Evolutionary conservation across 1,284 basidiomycete genomes (phyloP).

Genomic region (Cutaneotrichosporon arboriforme): DNA sequence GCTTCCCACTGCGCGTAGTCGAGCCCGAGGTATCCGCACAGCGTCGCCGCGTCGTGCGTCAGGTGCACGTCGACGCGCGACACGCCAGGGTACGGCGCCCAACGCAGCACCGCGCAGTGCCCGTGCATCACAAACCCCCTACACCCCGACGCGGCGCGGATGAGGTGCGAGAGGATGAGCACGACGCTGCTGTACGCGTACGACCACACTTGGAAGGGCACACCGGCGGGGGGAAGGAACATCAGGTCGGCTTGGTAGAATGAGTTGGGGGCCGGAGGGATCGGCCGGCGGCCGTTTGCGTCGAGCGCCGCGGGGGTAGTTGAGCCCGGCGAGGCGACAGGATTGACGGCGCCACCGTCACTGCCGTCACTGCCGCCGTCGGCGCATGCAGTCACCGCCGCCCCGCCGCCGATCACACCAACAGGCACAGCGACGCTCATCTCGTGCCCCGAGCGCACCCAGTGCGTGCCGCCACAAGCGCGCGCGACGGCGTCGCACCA

Average conservation of each 20-base stretch:
- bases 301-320: no score
- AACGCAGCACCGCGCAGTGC: conserved; percentile 18
- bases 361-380: not conserved
- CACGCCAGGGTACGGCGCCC: conserved; percentile 23
- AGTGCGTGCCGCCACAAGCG: conserved; percentile 8
- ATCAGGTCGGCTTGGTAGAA: conserved; percentile 38
- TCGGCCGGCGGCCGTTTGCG: no score
- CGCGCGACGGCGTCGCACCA: conserved; percentile 15
- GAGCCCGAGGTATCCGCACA: conserved; percentile 33
- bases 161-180: conserved; percentile 6
- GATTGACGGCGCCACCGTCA: no score
- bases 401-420: not conserved
- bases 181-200: conserved; percentile 18
- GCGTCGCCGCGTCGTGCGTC: conserved; percentile 16
- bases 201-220: conserved; percentile 8
- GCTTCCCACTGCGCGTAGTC: conserved; percentile 6
- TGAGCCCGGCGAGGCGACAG: no score
- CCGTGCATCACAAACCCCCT: conserved; percentile 7
- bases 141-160: conserved; percentile 6
- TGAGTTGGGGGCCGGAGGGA: not conserved
- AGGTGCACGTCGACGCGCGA: conserved; percentile 23
- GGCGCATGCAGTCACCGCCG: not conserved
- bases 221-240: conserved; percentile 10
- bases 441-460: conserved; percentile 5
- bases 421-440: conserved; percentile 10